These are phyloP conservation scores for Pseudozyma sp. DNA, from an alignment of 1,284 basidiomycete genomes.

Conservation along the genomic window DNA sequence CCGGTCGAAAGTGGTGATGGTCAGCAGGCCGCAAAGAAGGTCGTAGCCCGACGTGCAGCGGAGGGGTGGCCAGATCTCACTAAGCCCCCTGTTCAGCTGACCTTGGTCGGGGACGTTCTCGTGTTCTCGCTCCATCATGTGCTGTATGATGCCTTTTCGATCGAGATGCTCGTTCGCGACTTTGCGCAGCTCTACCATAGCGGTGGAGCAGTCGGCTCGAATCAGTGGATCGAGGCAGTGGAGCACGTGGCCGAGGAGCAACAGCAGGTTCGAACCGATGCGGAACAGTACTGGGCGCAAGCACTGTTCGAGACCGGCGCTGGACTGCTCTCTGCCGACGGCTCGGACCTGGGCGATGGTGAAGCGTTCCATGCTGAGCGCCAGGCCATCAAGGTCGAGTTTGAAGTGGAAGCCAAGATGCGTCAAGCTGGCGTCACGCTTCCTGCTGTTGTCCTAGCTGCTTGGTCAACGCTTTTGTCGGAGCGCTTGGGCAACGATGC, in stretches of 20 bases:
- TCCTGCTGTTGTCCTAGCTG: conserved; percentile 42
- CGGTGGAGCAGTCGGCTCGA: conserved; percentile 9
- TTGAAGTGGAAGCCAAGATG: conserved; percentile 17
- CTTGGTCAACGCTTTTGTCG: conserved; percentile 46
- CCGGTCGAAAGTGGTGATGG: conserved; percentile 2
- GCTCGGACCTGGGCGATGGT: neutral
- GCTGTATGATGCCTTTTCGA: conserved; percentile 64
- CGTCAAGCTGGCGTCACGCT: conserved; percentile 34
- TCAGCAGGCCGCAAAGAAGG: conserved; percentile 8
- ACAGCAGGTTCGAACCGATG: conserved; percentile 5
- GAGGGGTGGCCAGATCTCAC: conserved; percentile 31
- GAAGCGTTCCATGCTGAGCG: conserved; percentile 24
- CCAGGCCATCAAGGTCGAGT: conserved; percentile 7
- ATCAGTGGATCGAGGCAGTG: conserved; percentile 32
- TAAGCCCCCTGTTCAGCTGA: conserved; percentile 33
- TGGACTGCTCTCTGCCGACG: conserved; percentile 9
- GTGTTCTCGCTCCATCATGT: conserved; percentile 62
- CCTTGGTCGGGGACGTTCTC: conserved; percentile 35
- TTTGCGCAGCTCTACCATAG: conserved; percentile 43
- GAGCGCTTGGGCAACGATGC: neutral
- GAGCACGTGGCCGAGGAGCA: conserved; percentile 18
- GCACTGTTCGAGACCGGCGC: conserved; percentile 8
- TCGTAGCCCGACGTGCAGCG: conserved; percentile 14
- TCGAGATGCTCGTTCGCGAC: conserved; percentile 58
- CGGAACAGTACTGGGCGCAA: conserved; percentile 32